Conservation (phyloP, 768 basidiomycete species). For the Naganishia kalamii region DNA sequence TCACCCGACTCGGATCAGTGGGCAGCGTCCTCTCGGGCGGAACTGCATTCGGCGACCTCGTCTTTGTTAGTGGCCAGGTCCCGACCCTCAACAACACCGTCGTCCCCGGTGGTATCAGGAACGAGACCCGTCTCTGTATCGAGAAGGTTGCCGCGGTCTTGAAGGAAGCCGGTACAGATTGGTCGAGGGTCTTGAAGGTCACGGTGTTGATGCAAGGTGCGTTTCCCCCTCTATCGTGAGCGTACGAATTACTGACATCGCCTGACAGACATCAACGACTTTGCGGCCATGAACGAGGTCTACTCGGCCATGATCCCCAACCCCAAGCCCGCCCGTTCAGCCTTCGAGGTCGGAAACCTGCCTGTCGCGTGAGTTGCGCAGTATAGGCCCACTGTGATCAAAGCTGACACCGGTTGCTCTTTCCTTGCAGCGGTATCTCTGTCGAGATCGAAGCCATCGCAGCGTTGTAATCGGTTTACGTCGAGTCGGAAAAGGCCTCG, state of each 20-base stretch:
- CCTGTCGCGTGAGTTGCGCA: constrained; percentile 22
- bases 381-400: neutral
- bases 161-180: constrained; percentile 27
- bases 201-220: constrained; percentile 28
- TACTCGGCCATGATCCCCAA: constrained; percentile 26
- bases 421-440: constrained; percentile 11
- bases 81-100: constrained; percentile 24
- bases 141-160: constrained; percentile 24
- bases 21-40: constrained; percentile 24
- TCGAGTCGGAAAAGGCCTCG: too few relatives aligned
- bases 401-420: neutral
- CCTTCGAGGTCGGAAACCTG: constrained; percentile 27
- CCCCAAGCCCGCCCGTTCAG: constrained; percentile 26
- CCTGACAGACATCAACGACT: constrained; percentile 26
- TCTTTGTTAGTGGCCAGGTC: constrained; percentile 27
- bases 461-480: too few relatives aligned
- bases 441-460: constrained; percentile 20
- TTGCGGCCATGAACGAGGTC: constrained; percentile 30
- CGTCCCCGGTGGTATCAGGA: constrained; percentile 29
- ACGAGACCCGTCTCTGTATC: constrained; percentile 26
- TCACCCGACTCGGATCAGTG: constrained; percentile 25
- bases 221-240: neutral
- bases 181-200: constrained; percentile 27
- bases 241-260: neutral
- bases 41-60: constrained; percentile 24